Percentiles rank a stretch among this genome's conserved stretches.
Evolutionary conservation across 768 basidiomycete species (phyloP).

Genomic region (Nevesoporus exiguus): DNA sequence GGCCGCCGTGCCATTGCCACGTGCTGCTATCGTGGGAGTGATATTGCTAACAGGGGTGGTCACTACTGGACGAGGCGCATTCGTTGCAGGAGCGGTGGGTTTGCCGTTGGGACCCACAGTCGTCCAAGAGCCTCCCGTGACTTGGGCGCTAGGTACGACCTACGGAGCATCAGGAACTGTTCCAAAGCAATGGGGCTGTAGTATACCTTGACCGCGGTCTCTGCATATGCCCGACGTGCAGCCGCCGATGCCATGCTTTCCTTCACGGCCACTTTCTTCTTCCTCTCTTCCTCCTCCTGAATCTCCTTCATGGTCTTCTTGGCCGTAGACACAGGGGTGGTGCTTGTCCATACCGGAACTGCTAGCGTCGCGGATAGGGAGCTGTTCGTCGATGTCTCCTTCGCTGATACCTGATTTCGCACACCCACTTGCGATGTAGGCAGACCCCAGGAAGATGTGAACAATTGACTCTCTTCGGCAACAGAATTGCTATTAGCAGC

Average conservation of each 20-base stretch:
- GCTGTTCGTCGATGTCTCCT: constrained; percentile 37
- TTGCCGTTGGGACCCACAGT: constrained; percentile 84
- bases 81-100: constrained; percentile 26
- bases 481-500: constrained; percentile 35
- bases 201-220: constrained; percentile 69
- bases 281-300: constrained; percentile 92
- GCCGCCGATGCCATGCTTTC: constrained; percentile 56
- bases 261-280: constrained; percentile 65
- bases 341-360: constrained; percentile 70
- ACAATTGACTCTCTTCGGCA: constrained; percentile 55
- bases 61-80: constrained; percentile 35
- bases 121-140: constrained; percentile 69
- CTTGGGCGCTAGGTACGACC: constrained; percentile 29
- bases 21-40: constrained; percentile 31
- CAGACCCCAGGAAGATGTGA: constrained; percentile 79
- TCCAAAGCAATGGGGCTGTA: neutral
- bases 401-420: constrained; percentile 38
- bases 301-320: constrained; percentile 99
- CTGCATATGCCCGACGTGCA: constrained; percentile 73
- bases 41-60: constrained; percentile 29
- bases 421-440: constrained; percentile 77
- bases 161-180: constrained; percentile 17
- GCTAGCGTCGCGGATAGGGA: constrained; percentile 31
- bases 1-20: constrained; percentile 38
- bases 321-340: constrained; percentile 46